Evolutionary conservation across 768 basidiomycete genomes (phyloP).

Genomic region (Porpolomopsis calyptriformis): DNA sequence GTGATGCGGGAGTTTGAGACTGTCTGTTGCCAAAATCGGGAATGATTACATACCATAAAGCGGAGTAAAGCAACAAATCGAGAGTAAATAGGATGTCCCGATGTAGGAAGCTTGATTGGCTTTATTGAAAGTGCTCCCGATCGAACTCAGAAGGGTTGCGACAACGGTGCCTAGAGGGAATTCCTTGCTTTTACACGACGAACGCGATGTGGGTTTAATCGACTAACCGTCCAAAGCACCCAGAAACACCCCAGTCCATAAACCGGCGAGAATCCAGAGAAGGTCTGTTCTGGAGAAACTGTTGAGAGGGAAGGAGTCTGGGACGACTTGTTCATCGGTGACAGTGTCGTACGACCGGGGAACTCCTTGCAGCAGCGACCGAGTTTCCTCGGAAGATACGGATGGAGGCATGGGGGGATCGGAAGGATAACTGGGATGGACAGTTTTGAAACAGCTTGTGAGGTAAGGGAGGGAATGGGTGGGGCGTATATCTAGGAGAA

Average conservation of each 20-base stretch:
- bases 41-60: slow-evolving; percentile 51
- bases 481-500: neutral
- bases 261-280: slow-evolving; percentile 60
- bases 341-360: slow-evolving; percentile 39
- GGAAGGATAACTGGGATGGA: neutral
- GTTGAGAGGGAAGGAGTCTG: slow-evolving; percentile 27
- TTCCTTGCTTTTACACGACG: slow-evolving; percentile 8
- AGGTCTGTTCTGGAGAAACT: slow-evolving; percentile 44
- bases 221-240: slow-evolving; percentile 73
- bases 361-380: slow-evolving; percentile 26
- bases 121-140: slow-evolving; percentile 76
- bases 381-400: neutral
- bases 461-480: too few relatives aligned
- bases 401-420: neutral
- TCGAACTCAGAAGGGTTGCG: slow-evolving; percentile 74
- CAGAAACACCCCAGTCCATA: slow-evolving; percentile 78
- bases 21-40: neutral
- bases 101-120: slow-evolving; percentile 78
- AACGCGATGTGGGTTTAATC: slow-evolving; percentile 7
- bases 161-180: slow-evolving; percentile 61
- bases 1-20: slow-evolving; percentile 13
- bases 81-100: slow-evolving; percentile 79
- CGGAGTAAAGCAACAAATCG: slow-evolving; percentile 86
- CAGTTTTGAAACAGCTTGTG: too few relatives aligned
- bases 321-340: slow-evolving; percentile 22